Conservation (phyloP, 169 alveolate genomes). For the Cytauxzoon felis region DNA sequence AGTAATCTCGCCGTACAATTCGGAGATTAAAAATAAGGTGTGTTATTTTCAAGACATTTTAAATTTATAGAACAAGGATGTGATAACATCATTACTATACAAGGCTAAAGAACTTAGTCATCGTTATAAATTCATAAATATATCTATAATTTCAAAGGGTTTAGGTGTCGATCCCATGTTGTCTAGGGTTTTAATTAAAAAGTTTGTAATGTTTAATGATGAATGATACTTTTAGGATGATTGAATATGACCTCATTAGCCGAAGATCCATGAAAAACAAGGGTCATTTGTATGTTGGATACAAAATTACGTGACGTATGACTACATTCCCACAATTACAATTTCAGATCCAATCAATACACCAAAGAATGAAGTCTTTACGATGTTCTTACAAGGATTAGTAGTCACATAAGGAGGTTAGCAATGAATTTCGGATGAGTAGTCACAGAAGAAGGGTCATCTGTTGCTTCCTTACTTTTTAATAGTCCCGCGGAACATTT, state of each 20-base stretch:
- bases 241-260: constrained; percentile 46
- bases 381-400: neutral
- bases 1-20: too few relatives aligned
- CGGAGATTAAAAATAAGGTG: too few relatives aligned
- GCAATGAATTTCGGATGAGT: too few relatives aligned
- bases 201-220: constrained; percentile 1
- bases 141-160: constrained; percentile 10
- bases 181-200: constrained; percentile 34
- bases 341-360: neutral
- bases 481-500: constrained; percentile 40
- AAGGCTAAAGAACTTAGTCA: constrained; percentile 13
- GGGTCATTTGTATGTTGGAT: constrained; percentile 37
- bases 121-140: constrained; percentile 21
- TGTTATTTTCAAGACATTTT: too few relatives aligned
- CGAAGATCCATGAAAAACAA: constrained; percentile 29
- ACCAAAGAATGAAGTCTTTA: neutral
- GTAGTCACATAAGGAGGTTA: neutral
- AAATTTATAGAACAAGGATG: neutral
- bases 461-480: constrained; percentile 62
- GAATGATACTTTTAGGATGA: constrained; percentile 6
- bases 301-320: neutral
- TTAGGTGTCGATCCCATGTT: constrained; percentile 29
- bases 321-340: neutral
- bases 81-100: constrained; percentile 24
- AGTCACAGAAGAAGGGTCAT: too few relatives aligned